Base-by-base conservation (phyloP, 257 asterid species). In the Gentiana dahurica region DNA sequence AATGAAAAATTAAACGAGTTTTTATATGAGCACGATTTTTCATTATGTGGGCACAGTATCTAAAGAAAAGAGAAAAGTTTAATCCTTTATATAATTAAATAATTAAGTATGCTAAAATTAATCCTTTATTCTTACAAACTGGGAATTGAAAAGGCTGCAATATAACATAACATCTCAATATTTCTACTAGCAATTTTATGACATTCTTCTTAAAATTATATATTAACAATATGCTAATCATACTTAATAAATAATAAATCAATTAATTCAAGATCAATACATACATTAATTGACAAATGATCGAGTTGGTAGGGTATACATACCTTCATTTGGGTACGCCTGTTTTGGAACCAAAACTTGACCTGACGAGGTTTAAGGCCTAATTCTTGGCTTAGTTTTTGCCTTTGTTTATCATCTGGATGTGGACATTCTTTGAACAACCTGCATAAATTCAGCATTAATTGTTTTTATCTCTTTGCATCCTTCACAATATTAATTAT, bases 321-420 rank as follows among this genome's bases (percentile, higher is more conserved):
- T 49, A 89, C 97, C 96, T 91, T 91, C 96, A 87, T 81, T 69
- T 91, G 98, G 46, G 96, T 91, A 12, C 98, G 72, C 33, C 95
- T 80, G 62, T 91, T 91, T 59, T 91, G 96, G 77, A 91, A 91
- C 98, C 98, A 91, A 52, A 91, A 91, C 77, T 91, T 87, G 71
- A 91, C 95, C 51, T 87, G 96, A 10, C 96, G 51, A 0, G 96
- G 98, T 68, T 87, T 87, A 12, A 91, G 95, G 51, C 95, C 93
- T 55, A 91, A 92, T 0, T 91, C 96, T 55, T 85, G 96, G 84
- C 98, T 91, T 1, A 91, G 75, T 61, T 73, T 85, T 11, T 77
- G 78, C 54, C 98, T 72, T 44, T 85, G 98, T 63, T 87, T 91
- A 63, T 91, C 96, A 49, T 91, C 98, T 2, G 96, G 98, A 57